Evolutionary conservation across 208 protist species (phyloP).

Genomic region (Wallacemonas sp.): DNA sequence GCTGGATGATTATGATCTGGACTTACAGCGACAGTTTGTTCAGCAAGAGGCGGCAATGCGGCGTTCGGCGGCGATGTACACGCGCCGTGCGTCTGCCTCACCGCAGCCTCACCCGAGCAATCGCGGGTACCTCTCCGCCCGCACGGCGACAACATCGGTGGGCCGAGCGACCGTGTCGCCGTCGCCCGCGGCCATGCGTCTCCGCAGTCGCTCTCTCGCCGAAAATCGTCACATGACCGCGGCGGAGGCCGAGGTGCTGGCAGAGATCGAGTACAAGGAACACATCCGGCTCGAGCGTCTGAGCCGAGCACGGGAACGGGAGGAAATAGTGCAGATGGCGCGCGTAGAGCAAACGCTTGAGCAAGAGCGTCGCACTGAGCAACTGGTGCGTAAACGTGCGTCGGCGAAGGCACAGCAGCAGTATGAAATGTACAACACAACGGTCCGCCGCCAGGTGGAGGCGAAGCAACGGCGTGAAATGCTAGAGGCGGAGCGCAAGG

Average conservation of each 20-base stretch:
- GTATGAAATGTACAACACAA: constrained; percentile 21
- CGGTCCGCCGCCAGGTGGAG: constrained; percentile 23
- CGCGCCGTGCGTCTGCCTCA: constrained; percentile 14
- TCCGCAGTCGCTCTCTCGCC: constrained; percentile 38
- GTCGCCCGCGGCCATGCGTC: constrained; percentile 17
- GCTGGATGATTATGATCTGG: constrained; percentile 18
- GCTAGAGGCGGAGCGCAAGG: constrained; percentile 28
- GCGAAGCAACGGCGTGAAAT: constrained; percentile 18
- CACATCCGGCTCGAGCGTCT: constrained; percentile 28
- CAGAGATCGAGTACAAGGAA: constrained; percentile 66
- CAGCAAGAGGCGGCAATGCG: constrained; percentile 17
- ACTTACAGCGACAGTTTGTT: constrained; percentile 31
- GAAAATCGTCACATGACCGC: constrained; percentile 39
- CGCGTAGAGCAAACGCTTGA: constrained; percentile 31
- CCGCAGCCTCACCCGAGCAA: constrained; percentile 11
- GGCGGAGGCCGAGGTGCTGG: constrained; percentile 34
- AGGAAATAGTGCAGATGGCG: constrained; percentile 36
- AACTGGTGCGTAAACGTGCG: constrained; percentile 28
- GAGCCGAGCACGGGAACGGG: constrained; percentile 26
- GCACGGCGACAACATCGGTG: not conserved
- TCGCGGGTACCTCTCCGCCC: not conserved
- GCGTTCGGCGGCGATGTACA: constrained; percentile 23
- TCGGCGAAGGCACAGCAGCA: constrained; percentile 21
- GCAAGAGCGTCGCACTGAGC: constrained; percentile 16
- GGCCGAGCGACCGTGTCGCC: constrained; percentile 1